Base-by-base conservation (phyloP, 106 monocot genomes). In the Iris macrosiphon region DNA sequence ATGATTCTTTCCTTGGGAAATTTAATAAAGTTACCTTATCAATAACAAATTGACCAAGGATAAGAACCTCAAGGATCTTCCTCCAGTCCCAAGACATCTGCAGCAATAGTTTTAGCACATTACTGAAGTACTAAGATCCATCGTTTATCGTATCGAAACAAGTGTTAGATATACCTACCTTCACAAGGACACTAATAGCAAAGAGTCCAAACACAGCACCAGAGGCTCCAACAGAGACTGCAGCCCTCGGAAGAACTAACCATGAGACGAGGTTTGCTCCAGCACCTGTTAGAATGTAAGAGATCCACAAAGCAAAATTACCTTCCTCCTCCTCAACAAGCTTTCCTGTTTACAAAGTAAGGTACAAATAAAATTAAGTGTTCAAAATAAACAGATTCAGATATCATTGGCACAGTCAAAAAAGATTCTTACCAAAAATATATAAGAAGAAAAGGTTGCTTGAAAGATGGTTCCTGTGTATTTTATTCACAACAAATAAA, bases 71-170 rank as follows among this genome's bases (percentile, higher is more conserved):
- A 48, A 98, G 79, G 23, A 98, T 98, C 72, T 98, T 98, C 67
- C 91, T 91, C 98, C 98, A 98, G 66, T 98, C 90, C 87, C 86
- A 98, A 0, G 87, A 91, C 65, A 98, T 75, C 98, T 98, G 80
- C 60, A 59, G 45, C 18, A 31, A 57, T 26, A 27, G 63, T 42
- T 15, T 26, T 14, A 17, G 26, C 30, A 16, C 1, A 30, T 62
- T 31, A 56, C 13, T 69, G n/a, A 42, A 42, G 28, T 18, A 16
- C n/a, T 43, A 15, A 59, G 1, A 24, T n/a, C 22, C 21, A 38
- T 37, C 35, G 12, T 13, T 33, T 33, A 33, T 35, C 23, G 19
- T 7, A 33, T 4, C 1, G 2, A 31, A 18, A 61, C 20, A 31
- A 32, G 30, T 12, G 22, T 8, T 13, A 58, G 21, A 14, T 25